Evolutionary conservation across 2,329 filamentous ascomycete species (phyloP), one percentile per base, ranked within the genome.

Genomic region (Bipolaris oryzae): DNA sequence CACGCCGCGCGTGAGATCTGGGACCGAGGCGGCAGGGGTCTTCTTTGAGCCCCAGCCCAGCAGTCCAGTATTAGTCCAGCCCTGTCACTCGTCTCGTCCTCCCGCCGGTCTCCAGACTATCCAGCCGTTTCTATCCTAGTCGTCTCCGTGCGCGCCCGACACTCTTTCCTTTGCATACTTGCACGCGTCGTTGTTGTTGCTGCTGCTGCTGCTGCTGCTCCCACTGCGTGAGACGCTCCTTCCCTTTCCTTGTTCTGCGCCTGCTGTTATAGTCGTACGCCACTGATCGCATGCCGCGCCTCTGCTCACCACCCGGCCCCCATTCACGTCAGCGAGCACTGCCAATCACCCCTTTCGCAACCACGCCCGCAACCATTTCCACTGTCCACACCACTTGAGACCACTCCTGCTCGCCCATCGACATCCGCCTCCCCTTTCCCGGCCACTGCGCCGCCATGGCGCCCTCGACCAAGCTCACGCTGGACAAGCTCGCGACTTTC

Each of bases 401-500:
- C 43, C 28, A 31, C 28, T 10, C 7, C 31, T 16, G 28, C 25
- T 48, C 28, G 53, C 48, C 38, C 48, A 18, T 20, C 23, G 20
- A 34, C 31, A 13, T 39, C 20, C 51, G 13, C 10, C 28, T 7
- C 51, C 57, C 20, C 18, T 13, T 16, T 34, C 15, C 44, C 11
- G 18, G 21, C 38, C 11, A 38, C 41, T 51, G 60, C 66, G 65
- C 65, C 50, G 53, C 49, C 58, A 81, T 80, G 79, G 67, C 81
- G 56, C 71, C 80, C 37, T 51, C 76, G 89, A 77, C 89, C 84
- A 79, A 87, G 89, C 83, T 99, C 68, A 96, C 92, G 7, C 82
- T 98, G 67, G 87, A 89, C 58, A 93, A 96, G 81, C 81, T 99
- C 70, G 89, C 92, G 31, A 89, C 89, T 47, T 98, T 98, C 80